These are phyloP conservation scores for Herpotrichia juniperi DNA, from an alignment of 2,329 filamentous ascomycete genomes.

Conservation along the genomic window DNA sequence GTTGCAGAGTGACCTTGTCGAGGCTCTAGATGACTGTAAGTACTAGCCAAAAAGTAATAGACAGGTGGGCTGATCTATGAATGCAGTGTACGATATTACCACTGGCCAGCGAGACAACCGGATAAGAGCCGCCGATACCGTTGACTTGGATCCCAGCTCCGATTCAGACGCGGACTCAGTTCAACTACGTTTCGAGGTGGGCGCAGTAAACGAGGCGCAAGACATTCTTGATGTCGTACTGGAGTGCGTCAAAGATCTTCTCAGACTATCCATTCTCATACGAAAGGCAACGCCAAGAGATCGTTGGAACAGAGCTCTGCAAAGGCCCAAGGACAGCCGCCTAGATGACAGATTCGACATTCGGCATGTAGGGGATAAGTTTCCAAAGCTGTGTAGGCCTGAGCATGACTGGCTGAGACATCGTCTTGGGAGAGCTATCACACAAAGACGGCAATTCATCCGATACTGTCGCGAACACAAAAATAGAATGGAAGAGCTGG, in stretches of 20 bases:
- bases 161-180: neutral
- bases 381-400: neutral
- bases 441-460: neutral
- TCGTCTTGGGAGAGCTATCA: neutral
- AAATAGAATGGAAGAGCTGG: neutral
- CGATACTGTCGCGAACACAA: neutral
- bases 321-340: neutral
- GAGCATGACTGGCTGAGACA: neutral
- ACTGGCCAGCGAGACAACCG: neutral
- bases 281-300: neutral
- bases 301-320: neutral
- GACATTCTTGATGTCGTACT: neutral
- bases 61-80: neutral
- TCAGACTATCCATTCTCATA: neutral
- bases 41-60: neutral
- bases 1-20: neutral
- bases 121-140: neutral
- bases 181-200: neutral
- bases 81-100: slow-evolving; percentile 17
- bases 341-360: neutral
- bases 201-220: neutral
- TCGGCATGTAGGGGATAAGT: neutral
- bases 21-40: neutral
- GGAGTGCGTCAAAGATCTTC: neutral
- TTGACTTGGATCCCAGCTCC: neutral